These are phyloP conservation scores for Polyplosphaeria fusca DNA, from an alignment of 495 filamentous ascomycete genomes.

Conservation along the genomic window DNA sequence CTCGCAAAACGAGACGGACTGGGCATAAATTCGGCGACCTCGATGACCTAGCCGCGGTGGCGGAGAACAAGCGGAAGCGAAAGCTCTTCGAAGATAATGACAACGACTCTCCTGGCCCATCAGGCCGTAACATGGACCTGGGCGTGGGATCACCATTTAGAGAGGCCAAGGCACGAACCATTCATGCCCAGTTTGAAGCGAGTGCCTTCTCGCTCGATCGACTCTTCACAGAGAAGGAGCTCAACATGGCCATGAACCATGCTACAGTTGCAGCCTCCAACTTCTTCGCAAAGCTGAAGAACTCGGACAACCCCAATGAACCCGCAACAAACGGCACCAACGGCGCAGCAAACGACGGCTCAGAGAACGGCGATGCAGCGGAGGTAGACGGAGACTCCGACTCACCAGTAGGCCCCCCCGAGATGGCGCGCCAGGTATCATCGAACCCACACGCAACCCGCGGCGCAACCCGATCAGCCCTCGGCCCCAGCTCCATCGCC, in stretches of 20 bases:
- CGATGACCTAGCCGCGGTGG: slow-evolving; percentile 69
- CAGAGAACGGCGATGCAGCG: slow-evolving; percentile 21
- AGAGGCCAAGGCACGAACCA: slow-evolving; percentile 50
- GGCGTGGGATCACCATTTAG: slow-evolving; percentile 56
- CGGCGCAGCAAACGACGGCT: slow-evolving; percentile 16
- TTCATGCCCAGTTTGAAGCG: slow-evolving; percentile 50
- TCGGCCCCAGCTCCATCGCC: slow-evolving; percentile 32
- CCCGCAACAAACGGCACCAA: slow-evolving; percentile 34
- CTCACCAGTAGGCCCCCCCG: slow-evolving; percentile 31
- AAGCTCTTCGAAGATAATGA: slow-evolving; percentile 67
- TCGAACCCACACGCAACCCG: slow-evolving; percentile 39
- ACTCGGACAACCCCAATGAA: slow-evolving; percentile 21
- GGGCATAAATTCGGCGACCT: slow-evolving; percentile 61
- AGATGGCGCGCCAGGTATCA: slow-evolving; percentile 40
- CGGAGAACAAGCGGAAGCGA: slow-evolving; percentile 68
- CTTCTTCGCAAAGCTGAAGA: slow-evolving; percentile 41
- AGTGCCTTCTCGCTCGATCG: slow-evolving; percentile 73
- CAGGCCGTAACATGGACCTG: slow-evolving; percentile 46
- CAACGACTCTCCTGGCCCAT: slow-evolving; percentile 51
- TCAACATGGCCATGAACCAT: slow-evolving; percentile 56
- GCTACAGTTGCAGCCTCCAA: slow-evolving; percentile 41
- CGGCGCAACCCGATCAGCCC: slow-evolving; percentile 37
- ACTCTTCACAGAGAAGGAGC: slow-evolving; percentile 91
- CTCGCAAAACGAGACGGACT: slow-evolving; percentile 72
- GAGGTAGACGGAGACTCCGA: slow-evolving; percentile 27